Percentiles rank a stretch among this genome's conserved stretches.
Conservation (phyloP, 768 basidiomycete genomes). For the Tylopilus felleus region DNA sequence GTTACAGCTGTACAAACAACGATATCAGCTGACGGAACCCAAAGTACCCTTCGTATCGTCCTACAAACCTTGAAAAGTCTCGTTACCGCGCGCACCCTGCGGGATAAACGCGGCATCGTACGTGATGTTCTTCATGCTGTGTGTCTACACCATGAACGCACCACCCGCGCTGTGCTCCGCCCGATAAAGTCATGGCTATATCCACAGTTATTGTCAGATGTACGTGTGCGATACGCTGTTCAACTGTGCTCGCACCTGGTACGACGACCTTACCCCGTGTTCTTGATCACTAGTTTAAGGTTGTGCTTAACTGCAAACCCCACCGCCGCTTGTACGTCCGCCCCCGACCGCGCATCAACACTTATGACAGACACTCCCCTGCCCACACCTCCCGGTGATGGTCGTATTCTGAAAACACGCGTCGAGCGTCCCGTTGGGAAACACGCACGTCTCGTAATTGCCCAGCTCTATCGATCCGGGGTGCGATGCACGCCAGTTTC, state of each 20-base stretch:
- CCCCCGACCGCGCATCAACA: slow-evolving; percentile 19
- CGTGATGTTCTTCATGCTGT: slow-evolving; percentile 37
- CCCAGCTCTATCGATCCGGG: slow-evolving; percentile 39
- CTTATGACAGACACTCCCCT: slow-evolving; percentile 22
- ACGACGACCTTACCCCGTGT: slow-evolving; percentile 15
- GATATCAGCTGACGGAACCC: not conserved
- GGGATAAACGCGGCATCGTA: slow-evolving; percentile 33
- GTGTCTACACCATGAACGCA: slow-evolving; percentile 41
- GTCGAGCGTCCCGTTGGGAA: slow-evolving; percentile 45
- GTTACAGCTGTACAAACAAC: slow-evolving; percentile 26
- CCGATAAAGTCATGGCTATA: slow-evolving; percentile 38
- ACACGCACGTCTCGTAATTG: slow-evolving; percentile 34
- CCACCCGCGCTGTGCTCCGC: slow-evolving; percentile 37
- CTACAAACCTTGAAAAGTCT: not conserved
- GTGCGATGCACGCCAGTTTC: slow-evolving; percentile 39
- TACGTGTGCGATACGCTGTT: too few relatives aligned
- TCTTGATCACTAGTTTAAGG: slow-evolving; percentile 24
- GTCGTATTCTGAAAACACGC: slow-evolving; percentile 34
- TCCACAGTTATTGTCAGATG: not conserved
- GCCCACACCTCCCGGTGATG: slow-evolving; percentile 17
- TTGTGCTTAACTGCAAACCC: slow-evolving; percentile 16
- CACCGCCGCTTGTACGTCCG: slow-evolving; percentile 21
- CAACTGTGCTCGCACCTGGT: not conserved
- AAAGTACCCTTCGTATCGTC: not conserved
- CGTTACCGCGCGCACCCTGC: slow-evolving; percentile 24